A percentile compares a stretch with the other conserved stretches of the same genome.
Conservation (phyloP, 805 yeast species). For the Komagataella ulmi region DNA sequence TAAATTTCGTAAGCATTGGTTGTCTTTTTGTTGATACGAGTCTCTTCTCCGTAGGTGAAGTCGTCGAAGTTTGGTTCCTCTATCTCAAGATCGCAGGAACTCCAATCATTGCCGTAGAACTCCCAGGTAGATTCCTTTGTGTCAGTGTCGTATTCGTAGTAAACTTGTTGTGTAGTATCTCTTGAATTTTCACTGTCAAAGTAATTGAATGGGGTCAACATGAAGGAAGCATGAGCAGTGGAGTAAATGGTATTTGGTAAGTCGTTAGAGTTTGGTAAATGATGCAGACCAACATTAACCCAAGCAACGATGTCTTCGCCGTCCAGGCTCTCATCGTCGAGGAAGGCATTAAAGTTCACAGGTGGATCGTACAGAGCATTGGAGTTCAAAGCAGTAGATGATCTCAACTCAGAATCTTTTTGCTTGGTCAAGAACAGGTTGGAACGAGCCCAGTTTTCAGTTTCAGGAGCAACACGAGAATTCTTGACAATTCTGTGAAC, state of each 20-base stretch:
- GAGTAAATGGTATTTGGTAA: slow-evolving; percentile 15
- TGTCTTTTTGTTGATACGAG: slow-evolving; percentile 9
- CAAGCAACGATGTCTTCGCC: slow-evolving; percentile 17
- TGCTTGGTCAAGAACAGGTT: slow-evolving; percentile 11
- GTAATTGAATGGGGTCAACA: slow-evolving; percentile 16
- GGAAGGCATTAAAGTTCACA: slow-evolving; percentile 10
- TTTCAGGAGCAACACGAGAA: neutral
- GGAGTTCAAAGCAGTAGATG: slow-evolving; percentile 11
- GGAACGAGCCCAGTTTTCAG: slow-evolving; percentile 9
- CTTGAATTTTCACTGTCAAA: slow-evolving; percentile 11
- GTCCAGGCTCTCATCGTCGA: slow-evolving; percentile 13
- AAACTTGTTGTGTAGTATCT: slow-evolving; percentile 12
- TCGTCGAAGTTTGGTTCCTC: slow-evolving; percentile 6
- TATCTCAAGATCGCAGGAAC: slow-evolving; percentile 8
- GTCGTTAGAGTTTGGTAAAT: slow-evolving; percentile 16
- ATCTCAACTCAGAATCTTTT: slow-evolving; percentile 13
- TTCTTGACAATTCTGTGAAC: slow-evolving; percentile 5
- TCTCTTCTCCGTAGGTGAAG: slow-evolving; percentile 10
- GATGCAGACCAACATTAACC: slow-evolving; percentile 16
- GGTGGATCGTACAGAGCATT: slow-evolving; percentile 14
- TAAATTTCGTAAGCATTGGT: slow-evolving; percentile 8
- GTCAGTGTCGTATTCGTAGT: slow-evolving; percentile 9
- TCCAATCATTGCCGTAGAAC: slow-evolving; percentile 10
- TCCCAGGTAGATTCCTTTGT: slow-evolving; percentile 8
- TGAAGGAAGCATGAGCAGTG: slow-evolving; percentile 12